Percentiles rank a stretch among this genome's conserved stretches.
Conservation (phyloP, 306 rosid species). For the Prosopis cineraria region DNA sequence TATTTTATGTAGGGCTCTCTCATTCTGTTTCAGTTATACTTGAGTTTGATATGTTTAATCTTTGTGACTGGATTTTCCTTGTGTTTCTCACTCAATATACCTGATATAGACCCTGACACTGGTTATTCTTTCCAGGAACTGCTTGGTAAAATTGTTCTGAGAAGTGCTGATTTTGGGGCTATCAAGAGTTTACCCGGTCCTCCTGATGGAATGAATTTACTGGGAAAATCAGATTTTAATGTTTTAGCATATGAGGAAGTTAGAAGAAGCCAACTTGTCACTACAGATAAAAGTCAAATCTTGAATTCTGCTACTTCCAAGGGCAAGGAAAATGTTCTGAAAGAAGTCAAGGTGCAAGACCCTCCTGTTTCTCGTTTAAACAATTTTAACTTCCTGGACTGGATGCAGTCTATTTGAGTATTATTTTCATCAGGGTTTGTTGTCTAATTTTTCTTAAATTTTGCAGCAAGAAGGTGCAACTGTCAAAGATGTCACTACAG, state of each 20-base stretch:
- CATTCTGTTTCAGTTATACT: neutral
- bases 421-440: constrained; percentile 30
- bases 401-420: constrained; percentile 1
- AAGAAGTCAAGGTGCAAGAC: constrained; percentile 47
- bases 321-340: constrained; percentile 34
- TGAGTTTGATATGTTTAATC: neutral
- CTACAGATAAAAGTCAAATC: constrained; percentile 35
- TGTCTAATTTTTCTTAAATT: constrained; percentile 29
- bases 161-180: constrained; percentile 38
- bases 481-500: constrained; percentile 36
- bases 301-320: constrained; percentile 36
- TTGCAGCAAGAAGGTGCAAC: constrained; percentile 52
- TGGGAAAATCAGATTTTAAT: constrained; percentile 35
- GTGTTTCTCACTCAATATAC: constrained; percentile 22
- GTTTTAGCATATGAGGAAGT: constrained; percentile 39
- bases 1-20: constrained; percentile 3
- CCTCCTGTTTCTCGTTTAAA: constrained; percentile 16
- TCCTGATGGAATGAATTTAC: constrained; percentile 31
- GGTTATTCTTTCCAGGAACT: constrained; percentile 33
- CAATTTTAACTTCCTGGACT: constrained; percentile 21
- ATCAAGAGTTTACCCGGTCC: constrained; percentile 32
- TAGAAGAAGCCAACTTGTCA: constrained; percentile 31
- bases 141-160: constrained; percentile 33
- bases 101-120: constrained; percentile 24
- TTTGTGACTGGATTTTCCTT: constrained; percentile 1